Evolutionary conservation across 768 basidiomycete species (phyloP), one percentile per base, ranked within the genome.

Genomic region (Psilocybe subaeruginosa): DNA sequence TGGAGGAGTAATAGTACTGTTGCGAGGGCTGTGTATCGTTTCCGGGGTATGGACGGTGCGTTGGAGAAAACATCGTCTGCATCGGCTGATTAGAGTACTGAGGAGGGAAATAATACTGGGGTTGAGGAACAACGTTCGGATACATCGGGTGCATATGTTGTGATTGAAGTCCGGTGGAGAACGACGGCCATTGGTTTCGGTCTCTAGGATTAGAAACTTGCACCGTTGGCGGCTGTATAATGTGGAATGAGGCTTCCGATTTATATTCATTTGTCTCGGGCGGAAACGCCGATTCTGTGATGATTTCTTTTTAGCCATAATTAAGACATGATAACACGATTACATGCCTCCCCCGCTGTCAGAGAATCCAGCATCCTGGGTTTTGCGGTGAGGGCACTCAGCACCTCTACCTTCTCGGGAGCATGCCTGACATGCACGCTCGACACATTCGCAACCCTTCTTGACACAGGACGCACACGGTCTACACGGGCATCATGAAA

Each of bases 381-480:
- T 54, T 60, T 67, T 73, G 23, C 74, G 77, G 67, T 85, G 83
- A 16, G 72, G 76, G 59, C 84, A 85, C 61, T 83, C 80, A 23
- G 76, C 72, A 51, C 74, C 76, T 54, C 73, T 67, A 5, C 83
- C 84, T 61, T 78, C 82, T 46, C 77, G 76, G 16, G 70, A 68
- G 66, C 84, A 85, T 33, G 72, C 57, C 56, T 74, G 68, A 66
- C 83, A 84, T 46, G 78, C 75, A 47, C 80, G 79, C 60, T 85
- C 82, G 56, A 84, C 61, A 61, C 85, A 86, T 56, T 84, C 78
- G 60, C 78, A 80, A 23, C 80, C 77, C 70, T 85, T 85, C 41
- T 81, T 80, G 59, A 70, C 68, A 68, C 85, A 86, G 17, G 80
- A 75, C 19, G 73, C 60, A 66, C 85, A 86, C 52, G 85, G 84